Conservation (phyloP, 129 eudicot genomes). For the Lactuca sativa region DNA sequence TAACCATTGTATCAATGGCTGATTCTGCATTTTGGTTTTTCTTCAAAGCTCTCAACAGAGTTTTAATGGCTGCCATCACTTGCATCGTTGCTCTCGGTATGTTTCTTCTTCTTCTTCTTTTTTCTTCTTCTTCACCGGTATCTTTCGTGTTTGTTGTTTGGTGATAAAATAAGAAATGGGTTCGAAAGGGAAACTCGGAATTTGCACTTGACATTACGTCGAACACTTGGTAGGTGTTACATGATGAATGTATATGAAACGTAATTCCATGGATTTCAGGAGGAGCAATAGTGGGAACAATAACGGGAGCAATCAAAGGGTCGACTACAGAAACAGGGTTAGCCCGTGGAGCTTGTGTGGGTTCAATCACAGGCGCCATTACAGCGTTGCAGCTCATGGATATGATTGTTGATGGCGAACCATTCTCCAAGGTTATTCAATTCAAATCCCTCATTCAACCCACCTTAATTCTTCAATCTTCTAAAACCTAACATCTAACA, state of each 20-base stretch:
- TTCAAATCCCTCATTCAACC: background rate
- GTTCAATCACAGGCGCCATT: constrained; percentile 73
- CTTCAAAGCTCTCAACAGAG: constrained; percentile 29
- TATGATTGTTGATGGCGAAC: constrained; percentile 57
- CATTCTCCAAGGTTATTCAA: constrained; percentile 64
- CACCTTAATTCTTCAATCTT: background rate
- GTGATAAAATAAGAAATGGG: background rate
- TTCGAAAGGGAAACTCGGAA: background rate
- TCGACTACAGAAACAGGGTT: constrained; percentile 79
- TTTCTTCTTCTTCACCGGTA: background rate
- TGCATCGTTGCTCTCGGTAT: constrained; percentile 62
- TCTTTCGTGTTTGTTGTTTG: background rate
- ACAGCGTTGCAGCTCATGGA: constrained; percentile 75
- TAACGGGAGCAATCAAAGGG: constrained; percentile 78
- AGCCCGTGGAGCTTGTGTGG: constrained; percentile 65
- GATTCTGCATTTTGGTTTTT: constrained; percentile 20
- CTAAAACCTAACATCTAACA: background rate
- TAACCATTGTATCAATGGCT: constrained; percentile 1
- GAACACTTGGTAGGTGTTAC: constrained; percentile 17
- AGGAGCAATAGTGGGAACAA: constrained; percentile 65
- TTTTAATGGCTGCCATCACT: constrained; percentile 33
- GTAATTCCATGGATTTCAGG: constrained; percentile 34
- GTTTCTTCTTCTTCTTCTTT: constrained; percentile 1
- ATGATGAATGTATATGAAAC: background rate
- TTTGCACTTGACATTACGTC: constrained; percentile 15